Evolutionary conservation across 75 land plant genomes (phyloP), one percentile per base, ranked within the genome.

Genomic region (Pseudotsuga menziesii): DNA sequence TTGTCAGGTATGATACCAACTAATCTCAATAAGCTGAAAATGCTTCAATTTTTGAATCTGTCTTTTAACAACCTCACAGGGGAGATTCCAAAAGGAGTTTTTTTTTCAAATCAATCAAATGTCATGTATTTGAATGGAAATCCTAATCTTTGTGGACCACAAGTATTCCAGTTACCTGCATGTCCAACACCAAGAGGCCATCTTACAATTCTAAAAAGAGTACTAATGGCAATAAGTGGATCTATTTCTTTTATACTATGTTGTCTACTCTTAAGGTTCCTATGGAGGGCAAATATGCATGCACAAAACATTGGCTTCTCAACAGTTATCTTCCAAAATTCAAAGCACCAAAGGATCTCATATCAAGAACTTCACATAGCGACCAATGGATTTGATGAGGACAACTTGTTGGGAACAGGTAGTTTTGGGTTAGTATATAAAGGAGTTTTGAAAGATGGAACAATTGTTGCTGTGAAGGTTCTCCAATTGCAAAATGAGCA

Each of bases 111-210:
- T 44, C 52, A 44, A 44, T 44, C 52, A 44, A 44, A 7, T 8
- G 52, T 44, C 8, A 44, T 44, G 52, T 44, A 8, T 11, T 44
- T 44, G 8, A 44, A 44, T 7, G 52, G 9, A 44, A 44, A 44
- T 7, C 11, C 52, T 2, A 7, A 44, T 11, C 9, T 44, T 0
- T 44, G 9, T 44, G 81, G 36, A 3, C 41, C 9, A 9, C 0
- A 11, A 80, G 36, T 26, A n/a, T 61, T 22, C 56, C 77, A 3
- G 2, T 71, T 22, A 83, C 78, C 14, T 19, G 2, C 13, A 36
- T 84, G 16, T 82, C 85, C 20, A 23, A 44, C 7, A 71, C 57
- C 22, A 14, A 80, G 0, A 79, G 74, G 20, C 25, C 58, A 17
- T 29, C 3, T 39, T 84, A 5, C 9, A 66, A 5, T 32, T 78